Evolutionary conservation across 2,329 filamentous ascomycete genomes (phyloP).

Genomic region (Aspergillus ibericus): DNA sequence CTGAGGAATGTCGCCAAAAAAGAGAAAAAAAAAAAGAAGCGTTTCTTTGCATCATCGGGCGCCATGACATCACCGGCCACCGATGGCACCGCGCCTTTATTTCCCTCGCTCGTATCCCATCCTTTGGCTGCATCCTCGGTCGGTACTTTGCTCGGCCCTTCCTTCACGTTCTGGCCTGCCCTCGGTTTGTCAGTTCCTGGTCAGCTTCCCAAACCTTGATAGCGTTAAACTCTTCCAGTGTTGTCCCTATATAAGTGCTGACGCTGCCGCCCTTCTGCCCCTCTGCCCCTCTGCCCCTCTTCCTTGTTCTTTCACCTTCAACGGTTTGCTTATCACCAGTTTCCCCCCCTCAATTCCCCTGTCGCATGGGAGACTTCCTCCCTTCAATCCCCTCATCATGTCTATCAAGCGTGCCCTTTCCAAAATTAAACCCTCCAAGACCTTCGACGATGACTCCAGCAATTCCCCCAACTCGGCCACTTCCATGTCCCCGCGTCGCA

Average conservation of each 20-base stretch:
- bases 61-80: neutral
- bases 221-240: neutral
- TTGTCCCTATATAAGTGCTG: neutral
- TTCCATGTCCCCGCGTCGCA: slow-evolving; percentile 38
- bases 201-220: neutral
- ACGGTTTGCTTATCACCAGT: neutral
- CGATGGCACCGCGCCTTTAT: neutral
- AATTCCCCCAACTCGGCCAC: slow-evolving; percentile 18
- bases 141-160: neutral
- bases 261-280: neutral
- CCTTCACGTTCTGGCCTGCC: neutral
- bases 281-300: too few relatives aligned
- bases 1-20: neutral
- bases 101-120: neutral
- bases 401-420: slow-evolving; percentile 49
- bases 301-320: neutral
- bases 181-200: neutral
- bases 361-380: neutral
- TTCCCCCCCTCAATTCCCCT: neutral
- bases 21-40: too few relatives aligned
- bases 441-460: slow-evolving; percentile 25
- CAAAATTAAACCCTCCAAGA: slow-evolving; percentile 35
- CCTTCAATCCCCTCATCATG: slow-evolving; percentile 34
- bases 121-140: neutral
- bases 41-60: neutral